Conservation (phyloP, 176 grass and related monocot genomes). For the Secale cereale region DNA sequence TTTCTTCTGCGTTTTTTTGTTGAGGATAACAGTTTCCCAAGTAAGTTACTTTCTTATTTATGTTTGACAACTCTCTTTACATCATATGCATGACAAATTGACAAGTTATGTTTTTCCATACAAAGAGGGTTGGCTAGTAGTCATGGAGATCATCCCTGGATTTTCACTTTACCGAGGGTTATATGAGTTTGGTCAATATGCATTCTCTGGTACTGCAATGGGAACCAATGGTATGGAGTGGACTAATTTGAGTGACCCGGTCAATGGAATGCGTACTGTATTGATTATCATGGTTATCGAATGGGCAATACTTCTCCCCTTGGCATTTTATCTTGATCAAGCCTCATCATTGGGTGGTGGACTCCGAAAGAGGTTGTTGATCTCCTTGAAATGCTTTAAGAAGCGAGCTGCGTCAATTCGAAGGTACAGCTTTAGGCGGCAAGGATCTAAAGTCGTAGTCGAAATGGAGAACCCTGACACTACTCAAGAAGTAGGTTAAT, state of each 20-base stretch:
- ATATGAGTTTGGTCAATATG: conserved; percentile 74
- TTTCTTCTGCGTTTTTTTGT: conserved; percentile 74
- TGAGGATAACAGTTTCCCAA: conserved; percentile 58
- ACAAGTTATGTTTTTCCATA: conserved; percentile 14
- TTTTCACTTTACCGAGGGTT: conserved; percentile 83
- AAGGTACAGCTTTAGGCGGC: conserved; percentile 43
- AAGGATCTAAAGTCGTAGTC: conserved; percentile 62
- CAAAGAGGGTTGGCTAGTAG: conserved; percentile 70
- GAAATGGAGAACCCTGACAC: conserved; percentile 65
- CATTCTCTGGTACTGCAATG: conserved; percentile 46
- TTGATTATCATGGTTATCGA: conserved; percentile 87
- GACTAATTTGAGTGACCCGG: conserved; percentile 51
- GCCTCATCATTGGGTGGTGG: conserved; percentile 43
- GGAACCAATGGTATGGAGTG: conserved; percentile 69
- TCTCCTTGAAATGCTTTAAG: conserved; percentile 54
- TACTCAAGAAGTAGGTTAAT: conserved; percentile 61
- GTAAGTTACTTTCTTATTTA: conserved; percentile 46
- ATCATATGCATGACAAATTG: conserved; percentile 15
- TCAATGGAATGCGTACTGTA: conserved; percentile 61
- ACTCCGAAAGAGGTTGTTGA: conserved; percentile 34
- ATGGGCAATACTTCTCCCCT: conserved; percentile 60
- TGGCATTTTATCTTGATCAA: conserved; percentile 70
- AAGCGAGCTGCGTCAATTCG: conserved; percentile 31
- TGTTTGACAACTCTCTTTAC: neutral
- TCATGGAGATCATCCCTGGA: conserved; percentile 87